Base-by-base conservation (phyloP, 306 rosid species). In the Fragaria ananassa region DNA sequence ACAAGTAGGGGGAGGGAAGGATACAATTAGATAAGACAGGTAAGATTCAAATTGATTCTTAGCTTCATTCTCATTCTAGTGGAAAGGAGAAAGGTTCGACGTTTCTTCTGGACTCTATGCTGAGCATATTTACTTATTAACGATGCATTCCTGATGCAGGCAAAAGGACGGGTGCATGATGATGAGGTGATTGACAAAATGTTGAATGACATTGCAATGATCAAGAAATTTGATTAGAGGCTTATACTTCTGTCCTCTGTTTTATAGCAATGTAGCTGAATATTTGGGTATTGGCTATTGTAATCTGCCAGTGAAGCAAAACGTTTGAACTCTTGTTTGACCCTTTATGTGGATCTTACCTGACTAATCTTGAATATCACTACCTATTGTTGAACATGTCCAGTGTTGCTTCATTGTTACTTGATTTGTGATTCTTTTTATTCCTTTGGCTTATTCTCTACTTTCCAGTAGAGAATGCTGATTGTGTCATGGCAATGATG, bases 131-230 rank as follows among this genome's bases (percentile, higher is more conserved):
- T 73, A 25, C 2, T 71, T 9, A 46, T 8, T 66, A 29, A 58
- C 18, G 35, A 21, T 29, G 42, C 17, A 17, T 45, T 27, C 72
- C 23, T 50, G 72, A 7, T 83, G 79, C 91, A 94, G 98, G 87
- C 97, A 64, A 94, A 91, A 79, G 98, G 98, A 72, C 86, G 98
- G 37, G 90, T 87, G 29, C 97, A 92, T 44, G 97, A 95, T 19
- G 97, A 95, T 34, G 98, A 95, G 46, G 97, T 96, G 15, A 95
- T 95, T 13, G 96, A 95, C 87, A 95, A 92, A 78, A 95, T 95
- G 97, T 81, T 95, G 83, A 89, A 83, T 51, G 98, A 95, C 73
- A 81, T 92, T 8, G 91, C 98, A 1, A 71, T 95, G 42, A 95
- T 95, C 68, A 92, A 95, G 96, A 92, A 88, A 83, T 95, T 95